Evolutionary conservation across 306 rosid genomes (phyloP).

Genomic region (Hippophae rhamnoides): DNA sequence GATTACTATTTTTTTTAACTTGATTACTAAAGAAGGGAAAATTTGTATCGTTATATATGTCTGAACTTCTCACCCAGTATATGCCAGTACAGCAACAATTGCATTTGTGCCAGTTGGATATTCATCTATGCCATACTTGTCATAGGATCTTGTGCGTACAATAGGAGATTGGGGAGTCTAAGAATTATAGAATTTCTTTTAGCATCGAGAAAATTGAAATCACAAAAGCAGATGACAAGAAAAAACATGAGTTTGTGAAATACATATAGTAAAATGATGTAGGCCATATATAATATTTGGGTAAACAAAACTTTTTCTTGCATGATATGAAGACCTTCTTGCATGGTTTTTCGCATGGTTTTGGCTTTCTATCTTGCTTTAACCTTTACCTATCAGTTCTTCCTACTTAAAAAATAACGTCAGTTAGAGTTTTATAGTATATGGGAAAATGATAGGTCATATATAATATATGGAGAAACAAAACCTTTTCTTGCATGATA

Average conservation of each 20-base stretch:
- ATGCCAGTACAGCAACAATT: slow-evolving; percentile 87
- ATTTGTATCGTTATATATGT: neutral
- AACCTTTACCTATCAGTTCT: too few relatives aligned
- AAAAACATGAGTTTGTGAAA: slow-evolving; percentile 6
- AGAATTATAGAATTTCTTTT: slow-evolving; percentile 15
- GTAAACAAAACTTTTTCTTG: too few relatives aligned
- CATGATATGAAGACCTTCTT: too few relatives aligned
- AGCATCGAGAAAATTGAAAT: slow-evolving; percentile 11
- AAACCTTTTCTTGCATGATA: too few relatives aligned
- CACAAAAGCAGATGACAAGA: slow-evolving; percentile 1
- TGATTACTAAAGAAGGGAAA: neutral
- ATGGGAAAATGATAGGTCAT: neutral
- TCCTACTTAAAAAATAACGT: too few relatives aligned
- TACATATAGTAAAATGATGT: neutral
- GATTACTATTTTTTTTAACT: slow-evolving; percentile 6
- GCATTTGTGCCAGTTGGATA: slow-evolving; percentile 93
- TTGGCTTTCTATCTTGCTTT: too few relatives aligned
- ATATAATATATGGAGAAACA: too few relatives aligned
- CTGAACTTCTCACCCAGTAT: slow-evolving; percentile 70
- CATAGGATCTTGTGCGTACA: slow-evolving; percentile 72
- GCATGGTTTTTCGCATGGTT: too few relatives aligned
- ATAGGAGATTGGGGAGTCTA: slow-evolving; percentile 92
- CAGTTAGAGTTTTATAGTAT: neutral
- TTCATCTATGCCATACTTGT: slow-evolving; percentile 60
- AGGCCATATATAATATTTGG: too few relatives aligned